Evolutionary conservation across 305 asterid genomes (phyloP).

Genomic region (Fraxinus greggii): DNA sequence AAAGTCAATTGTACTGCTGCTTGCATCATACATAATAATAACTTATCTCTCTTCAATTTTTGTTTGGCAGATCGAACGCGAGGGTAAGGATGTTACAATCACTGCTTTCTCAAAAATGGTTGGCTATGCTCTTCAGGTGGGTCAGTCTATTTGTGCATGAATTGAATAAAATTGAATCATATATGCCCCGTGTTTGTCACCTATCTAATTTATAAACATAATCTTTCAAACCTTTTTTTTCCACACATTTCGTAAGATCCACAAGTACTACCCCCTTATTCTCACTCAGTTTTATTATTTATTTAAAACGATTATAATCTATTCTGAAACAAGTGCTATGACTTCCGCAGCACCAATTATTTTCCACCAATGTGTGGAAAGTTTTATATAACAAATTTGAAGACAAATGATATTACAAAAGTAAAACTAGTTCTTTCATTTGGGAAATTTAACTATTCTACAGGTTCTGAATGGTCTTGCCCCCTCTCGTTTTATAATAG

Average conservation of each 20-base stretch:
- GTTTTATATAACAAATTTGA: neutral
- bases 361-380: neutral
- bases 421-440: neutral
- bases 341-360: neutral
- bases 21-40: neutral
- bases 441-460: neutral
- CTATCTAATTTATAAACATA: neutral
- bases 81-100: constrained; percentile 48
- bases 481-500: neutral
- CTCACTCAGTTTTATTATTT: too few species aligned
- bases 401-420: neutral
- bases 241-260: neutral
- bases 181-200: neutral
- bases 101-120: constrained; percentile 49
- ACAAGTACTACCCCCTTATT: neutral
- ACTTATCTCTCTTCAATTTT: constrained; percentile 5
- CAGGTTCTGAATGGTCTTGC: neutral
- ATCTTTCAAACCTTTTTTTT: neutral
- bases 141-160: constrained; percentile 8
- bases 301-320: neutral
- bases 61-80: constrained; percentile 39
- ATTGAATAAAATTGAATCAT: neutral
- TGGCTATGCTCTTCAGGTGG: constrained; percentile 52
- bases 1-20: neutral
- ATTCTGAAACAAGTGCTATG: neutral